Conservation (phyloP, 2,329 filamentous ascomycete genomes). For the Paracamarosporium sp. region DNA sequence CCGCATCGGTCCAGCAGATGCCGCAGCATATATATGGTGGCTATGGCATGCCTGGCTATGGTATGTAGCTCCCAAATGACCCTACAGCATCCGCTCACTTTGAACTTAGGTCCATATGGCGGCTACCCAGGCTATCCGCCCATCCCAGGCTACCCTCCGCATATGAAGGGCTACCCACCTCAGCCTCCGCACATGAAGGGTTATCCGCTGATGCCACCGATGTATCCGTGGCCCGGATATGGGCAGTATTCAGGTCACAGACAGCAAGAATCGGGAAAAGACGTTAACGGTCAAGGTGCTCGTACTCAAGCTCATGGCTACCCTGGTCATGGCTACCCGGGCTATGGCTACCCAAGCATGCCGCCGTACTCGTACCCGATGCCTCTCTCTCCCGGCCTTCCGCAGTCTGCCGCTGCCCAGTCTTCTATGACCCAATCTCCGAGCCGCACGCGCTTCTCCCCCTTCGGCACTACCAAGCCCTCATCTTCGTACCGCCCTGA, state of each 20-base stretch:
- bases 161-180: slow-evolving; percentile 4
- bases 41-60: slow-evolving; percentile 8
- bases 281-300: neutral
- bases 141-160: neutral
- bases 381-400: slow-evolving; percentile 4
- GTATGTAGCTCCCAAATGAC: neutral
- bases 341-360: slow-evolving; percentile 3
- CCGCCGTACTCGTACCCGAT: slow-evolving; percentile 1
- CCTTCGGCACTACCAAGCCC: slow-evolving; percentile 2
- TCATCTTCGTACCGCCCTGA: neutral
- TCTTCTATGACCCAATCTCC: neutral
- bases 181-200: slow-evolving; percentile 3
- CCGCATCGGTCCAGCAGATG: neutral
- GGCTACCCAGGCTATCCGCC: slow-evolving; percentile 6
- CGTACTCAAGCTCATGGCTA: neutral
- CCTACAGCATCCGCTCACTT: neutral
- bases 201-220: slow-evolving; percentile 1
- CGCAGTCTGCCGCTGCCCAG: neutral
- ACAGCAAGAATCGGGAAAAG: slow-evolving; percentile 2
- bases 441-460: slow-evolving; percentile 5
- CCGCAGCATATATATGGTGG: slow-evolving; percentile 5
- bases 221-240: slow-evolving; percentile 9
- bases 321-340: neutral
- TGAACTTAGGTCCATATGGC: slow-evolving; percentile 5
- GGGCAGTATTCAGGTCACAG: slow-evolving; percentile 12